Evolutionary conservation across 495 filamentous ascomycete genomes (phyloP).

Genomic region (Podospora fimiseda): DNA sequence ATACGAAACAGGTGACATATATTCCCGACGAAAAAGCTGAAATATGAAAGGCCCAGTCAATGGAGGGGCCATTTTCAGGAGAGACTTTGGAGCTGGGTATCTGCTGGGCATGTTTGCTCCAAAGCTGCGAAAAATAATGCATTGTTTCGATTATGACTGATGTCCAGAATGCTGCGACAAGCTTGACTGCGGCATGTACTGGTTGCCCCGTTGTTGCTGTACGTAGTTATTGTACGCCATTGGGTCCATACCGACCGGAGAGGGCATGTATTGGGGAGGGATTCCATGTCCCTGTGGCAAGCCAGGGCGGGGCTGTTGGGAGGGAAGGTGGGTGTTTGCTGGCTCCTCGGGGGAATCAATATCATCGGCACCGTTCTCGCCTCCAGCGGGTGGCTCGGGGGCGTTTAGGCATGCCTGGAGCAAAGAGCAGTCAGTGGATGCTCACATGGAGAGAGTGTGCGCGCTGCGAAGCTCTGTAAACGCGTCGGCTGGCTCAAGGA

Average conservation of each 20-base stretch:
- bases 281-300: conserved; percentile 46
- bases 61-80: conserved; percentile 13
- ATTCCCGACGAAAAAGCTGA: conserved; percentile 24
- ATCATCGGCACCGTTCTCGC: conserved; percentile 77
- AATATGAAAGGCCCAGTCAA: conserved; percentile 21
- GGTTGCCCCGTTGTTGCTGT: conserved; percentile 41
- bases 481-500: conserved; percentile 4
- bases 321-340: conserved; percentile 51
- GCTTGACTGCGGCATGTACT: conserved; percentile 50
- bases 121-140: too few relatives aligned
- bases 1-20: conserved; percentile 25
- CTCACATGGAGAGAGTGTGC: neutral
- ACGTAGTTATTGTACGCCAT: conserved; percentile 59
- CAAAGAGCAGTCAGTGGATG: conserved; percentile 1
- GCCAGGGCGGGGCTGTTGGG: conserved; percentile 44
- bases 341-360: conserved; percentile 62
- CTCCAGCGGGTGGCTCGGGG: conserved; percentile 80
- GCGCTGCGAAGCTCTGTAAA: neutral
- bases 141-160: conserved; percentile 42
- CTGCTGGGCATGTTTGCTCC: too few relatives aligned
- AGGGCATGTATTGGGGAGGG: conserved; percentile 43
- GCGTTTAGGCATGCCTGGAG: conserved; percentile 87
- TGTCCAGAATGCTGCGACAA: conserved; percentile 52
- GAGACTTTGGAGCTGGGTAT: too few relatives aligned
- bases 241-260: conserved; percentile 46